Evolutionary conservation across 257 asterid species (phyloP).

Genomic region (Przewalskia tangutica): DNA sequence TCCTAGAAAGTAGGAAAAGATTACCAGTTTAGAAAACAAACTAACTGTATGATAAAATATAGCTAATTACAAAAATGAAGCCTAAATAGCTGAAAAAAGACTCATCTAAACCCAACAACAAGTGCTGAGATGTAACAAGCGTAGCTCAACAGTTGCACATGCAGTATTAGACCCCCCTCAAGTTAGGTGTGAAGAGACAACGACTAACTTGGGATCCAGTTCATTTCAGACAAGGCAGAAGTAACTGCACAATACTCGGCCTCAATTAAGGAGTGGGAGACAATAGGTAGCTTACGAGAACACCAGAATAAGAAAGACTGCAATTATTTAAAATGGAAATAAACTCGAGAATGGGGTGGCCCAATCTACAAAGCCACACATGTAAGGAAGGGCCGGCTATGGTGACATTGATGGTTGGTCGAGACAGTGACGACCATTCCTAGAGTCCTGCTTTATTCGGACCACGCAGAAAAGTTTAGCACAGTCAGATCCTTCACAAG

Average conservation of each 20-base stretch:
- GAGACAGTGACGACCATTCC: no score
- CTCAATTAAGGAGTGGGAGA: background rate
- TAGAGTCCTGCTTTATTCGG: no score
- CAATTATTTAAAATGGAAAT: no score
- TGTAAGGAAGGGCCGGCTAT: no score
- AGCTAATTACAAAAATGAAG: background rate
- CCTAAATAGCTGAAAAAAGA: background rate
- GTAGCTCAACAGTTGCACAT: background rate
- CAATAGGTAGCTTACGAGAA: background rate
- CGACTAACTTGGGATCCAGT: background rate
- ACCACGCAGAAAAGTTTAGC: no score
- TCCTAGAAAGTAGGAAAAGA: background rate
- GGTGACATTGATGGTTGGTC: no score
- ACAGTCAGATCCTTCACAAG: no score
- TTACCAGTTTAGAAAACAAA: background rate
- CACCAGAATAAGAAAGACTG: background rate
- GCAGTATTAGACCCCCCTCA: background rate
- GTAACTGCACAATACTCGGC: background rate
- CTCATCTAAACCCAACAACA: background rate
- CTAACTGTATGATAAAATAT: background rate
- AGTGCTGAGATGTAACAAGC: background rate
- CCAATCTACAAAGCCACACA: no score
- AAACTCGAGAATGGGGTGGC: no score
- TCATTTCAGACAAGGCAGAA: background rate
- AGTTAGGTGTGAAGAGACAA: background rate